Evolutionary conservation across 371 early-diverging fungal species (phyloP), one percentile per base, ranked within the genome.

Genomic region (Mucor circinelloides): DNA sequence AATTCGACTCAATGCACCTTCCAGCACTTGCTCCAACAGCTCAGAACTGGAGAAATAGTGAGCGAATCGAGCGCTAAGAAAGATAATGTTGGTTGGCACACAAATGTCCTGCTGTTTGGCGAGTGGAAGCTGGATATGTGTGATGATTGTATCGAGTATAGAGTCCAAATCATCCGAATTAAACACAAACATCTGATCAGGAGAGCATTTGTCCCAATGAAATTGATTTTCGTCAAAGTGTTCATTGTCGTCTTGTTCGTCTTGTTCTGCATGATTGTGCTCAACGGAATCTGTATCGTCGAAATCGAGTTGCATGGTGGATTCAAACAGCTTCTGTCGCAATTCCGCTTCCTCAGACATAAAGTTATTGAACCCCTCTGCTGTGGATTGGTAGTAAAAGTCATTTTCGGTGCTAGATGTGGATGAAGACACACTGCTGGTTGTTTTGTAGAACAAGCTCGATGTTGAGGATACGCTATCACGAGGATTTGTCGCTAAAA

Each of bases 171-270:
- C 83, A 50, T 84, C 80, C 38, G 83, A 82, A 25, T 89, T 87
- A 75, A 96, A 93, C 19, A 95, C 97, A 83, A 95, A 90, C 95
- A 95, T 95, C 38, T 94, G 95, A 77, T 94, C 92, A 12, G 89
- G 89, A 50, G 82, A 79, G 76, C 94, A 92, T 55, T 76, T 85
- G 62, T 90, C 90, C 92, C 91, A 95, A 36, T 89, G 80, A 78
- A 94, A 94, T 57, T 67, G 66, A 30, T 68, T 60, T 4, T 71
- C 60, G 9, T 76, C 70, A 21, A 38, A 57, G 21, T 71, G 68
- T 6, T 71, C 78, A 2, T 73, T 69, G 19, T 64, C 62, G 10
- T 64, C 60, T 50, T 64, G 69, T 9, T 66, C 60, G 10, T 73
- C 58, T 17, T 67, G 58, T 31, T 70, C 67, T 28, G 55, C 13